Percentiles rank a stretch among this genome's conserved stretches.
Evolutionary conservation across 2,329 filamentous ascomycete genomes (phyloP).

Genomic region (Aquanectria penicillioides): DNA sequence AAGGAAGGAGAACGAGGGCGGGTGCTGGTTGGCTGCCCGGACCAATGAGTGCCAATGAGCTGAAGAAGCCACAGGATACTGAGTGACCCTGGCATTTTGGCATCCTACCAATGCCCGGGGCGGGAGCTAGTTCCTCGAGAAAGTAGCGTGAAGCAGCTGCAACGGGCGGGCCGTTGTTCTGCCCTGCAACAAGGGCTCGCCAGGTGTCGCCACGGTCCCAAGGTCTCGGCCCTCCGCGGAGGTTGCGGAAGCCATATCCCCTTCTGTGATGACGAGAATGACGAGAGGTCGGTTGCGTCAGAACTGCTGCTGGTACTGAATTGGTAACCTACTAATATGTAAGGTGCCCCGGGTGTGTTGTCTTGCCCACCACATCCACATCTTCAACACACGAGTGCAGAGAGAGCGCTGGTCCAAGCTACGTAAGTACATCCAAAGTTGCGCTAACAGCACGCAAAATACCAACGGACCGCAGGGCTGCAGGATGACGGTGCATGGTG

Average conservation of each 20-base stretch:
- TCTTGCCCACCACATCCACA: no score
- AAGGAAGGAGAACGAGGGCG: conserved; percentile 14
- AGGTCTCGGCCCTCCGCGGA: neutral
- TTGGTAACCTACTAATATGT: no score
- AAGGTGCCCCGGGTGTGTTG: no score
- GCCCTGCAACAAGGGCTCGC: conserved; percentile 4
- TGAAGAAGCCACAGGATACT: conserved; percentile 20
- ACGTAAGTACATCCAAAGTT: no score
- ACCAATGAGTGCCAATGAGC: conserved; percentile 17
- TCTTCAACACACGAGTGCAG: no score
- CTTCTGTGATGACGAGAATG: no score
- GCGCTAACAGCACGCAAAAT: neutral
- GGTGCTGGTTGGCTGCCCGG: conserved; percentile 23
- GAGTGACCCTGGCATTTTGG: conserved; percentile 3
- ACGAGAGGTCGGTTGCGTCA: no score
- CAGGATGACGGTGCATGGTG: conserved; percentile 19
- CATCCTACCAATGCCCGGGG: neutral
- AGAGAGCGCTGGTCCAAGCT: no score
- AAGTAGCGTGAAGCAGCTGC: neutral
- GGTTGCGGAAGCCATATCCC: no score
- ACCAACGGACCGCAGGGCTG: conserved; percentile 14
- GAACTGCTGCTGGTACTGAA: no score
- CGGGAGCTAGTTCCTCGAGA: neutral
- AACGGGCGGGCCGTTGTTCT: conserved; percentile 9
- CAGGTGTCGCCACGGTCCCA: neutral